Percentiles rank a stretch among this genome's conserved stretches.
These are phyloP conservation scores for Wickerhamiella kazuoi DNA, from an alignment of 805 yeast species.

Conservation along the genomic window DNA sequence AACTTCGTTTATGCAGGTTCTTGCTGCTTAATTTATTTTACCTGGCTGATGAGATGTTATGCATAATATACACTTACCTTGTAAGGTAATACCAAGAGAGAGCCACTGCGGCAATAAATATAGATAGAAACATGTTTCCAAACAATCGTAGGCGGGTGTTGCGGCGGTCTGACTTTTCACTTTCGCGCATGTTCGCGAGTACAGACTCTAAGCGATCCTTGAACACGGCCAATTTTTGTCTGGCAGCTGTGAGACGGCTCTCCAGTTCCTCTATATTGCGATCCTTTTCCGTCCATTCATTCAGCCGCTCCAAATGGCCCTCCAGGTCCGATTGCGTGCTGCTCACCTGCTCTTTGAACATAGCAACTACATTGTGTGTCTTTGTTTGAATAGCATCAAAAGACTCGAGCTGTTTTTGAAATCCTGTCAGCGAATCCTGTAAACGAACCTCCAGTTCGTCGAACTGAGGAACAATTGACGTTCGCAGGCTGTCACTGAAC, in stretches of 20 bases:
- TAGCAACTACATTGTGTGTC: constrained; percentile 9
- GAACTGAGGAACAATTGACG: constrained; percentile 32
- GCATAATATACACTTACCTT: background rate
- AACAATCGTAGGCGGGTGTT: background rate
- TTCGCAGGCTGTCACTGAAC: constrained; percentile 31
- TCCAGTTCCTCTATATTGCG: constrained; percentile 14
- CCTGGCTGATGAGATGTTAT: background rate
- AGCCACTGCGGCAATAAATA: background rate
- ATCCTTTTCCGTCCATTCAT: constrained; percentile 13
- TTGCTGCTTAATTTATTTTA: constrained; percentile 14
- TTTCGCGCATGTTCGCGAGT: background rate
- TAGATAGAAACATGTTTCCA: background rate
- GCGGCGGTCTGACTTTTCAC: background rate
- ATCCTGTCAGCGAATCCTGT: constrained; percentile 9
- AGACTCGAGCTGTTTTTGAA: constrained; percentile 14
- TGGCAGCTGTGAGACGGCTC: constrained; percentile 12
- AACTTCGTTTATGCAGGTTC: constrained; percentile 56
- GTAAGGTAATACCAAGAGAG: background rate
- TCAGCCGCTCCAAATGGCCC: constrained; percentile 11
- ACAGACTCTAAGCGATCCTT: constrained; percentile 11
- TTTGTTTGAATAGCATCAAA: constrained; percentile 13
- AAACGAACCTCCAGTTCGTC: constrained; percentile 11
- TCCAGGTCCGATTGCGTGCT: constrained; percentile 12
- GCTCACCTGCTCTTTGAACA: constrained; percentile 11
- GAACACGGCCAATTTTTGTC: constrained; percentile 12